Evolutionary conservation across 768 basidiomycete species (phyloP), one percentile per base, ranked within the genome.

Genomic region (Pilatotrama ljubarskyi): DNA sequence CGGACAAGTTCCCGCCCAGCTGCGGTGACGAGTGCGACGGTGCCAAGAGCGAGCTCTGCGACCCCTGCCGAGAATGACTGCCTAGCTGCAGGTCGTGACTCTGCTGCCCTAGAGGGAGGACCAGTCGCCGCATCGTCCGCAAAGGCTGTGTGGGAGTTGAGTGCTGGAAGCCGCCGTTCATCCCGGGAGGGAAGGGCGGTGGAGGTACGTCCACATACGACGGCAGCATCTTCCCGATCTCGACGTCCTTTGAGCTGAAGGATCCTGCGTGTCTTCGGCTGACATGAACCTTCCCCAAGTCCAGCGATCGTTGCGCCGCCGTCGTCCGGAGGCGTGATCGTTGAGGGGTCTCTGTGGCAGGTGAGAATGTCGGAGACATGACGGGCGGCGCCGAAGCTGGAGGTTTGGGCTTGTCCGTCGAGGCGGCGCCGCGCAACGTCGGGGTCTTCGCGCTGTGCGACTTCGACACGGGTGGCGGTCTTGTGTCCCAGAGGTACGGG

Each of bases 161-260:
- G 43, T 40, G 60, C 51, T n/a, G 62, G 37, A 50, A 48, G 3
- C 55, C 63, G n/a, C 47, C 40, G 17, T 54, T 62, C 42, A 85
- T 81, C 4, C 83, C 81, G 14, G 80, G 76, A 38, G 84, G 82
- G 41, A 81, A 73, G 11, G 64, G 67, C 1, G 68, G 73, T 3
- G 72, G 69, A n/a, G 61, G 61, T 32, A 55, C 53, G 2, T 75
- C 58, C 44, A 85, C 82, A 63, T 83, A 83, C n/a, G 87, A 87
- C 8, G 91, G 88, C 50, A 91, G 71, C 55, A 83, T 78, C 73
- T 87, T 92, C 40, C 95, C 95, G 51, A 91, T 86, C 69, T 96
- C 88, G 6, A 96, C 90, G 70, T 97, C 95, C 69, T 93, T 90
- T 24, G 82, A 86, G 62, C 95, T 96, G 76, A 96, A 98, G 3